Conservation (phyloP, 129 eudicot genomes). For the Scalesia atractyloides region DNA sequence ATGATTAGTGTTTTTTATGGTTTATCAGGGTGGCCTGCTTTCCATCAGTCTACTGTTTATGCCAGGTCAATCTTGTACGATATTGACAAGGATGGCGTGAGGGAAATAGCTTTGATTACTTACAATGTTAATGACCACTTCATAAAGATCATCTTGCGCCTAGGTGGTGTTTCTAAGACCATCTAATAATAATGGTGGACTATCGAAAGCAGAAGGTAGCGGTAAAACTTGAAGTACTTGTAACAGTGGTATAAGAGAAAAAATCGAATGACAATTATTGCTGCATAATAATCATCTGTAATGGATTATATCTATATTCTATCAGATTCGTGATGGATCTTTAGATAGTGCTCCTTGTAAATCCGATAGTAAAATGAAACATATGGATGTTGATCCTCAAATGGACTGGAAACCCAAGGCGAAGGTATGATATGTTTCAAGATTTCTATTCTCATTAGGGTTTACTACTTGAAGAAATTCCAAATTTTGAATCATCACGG, state of each 20-base stretch:
- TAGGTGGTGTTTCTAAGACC: too few relatives aligned
- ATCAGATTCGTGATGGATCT: too few relatives aligned
- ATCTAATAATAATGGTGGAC: too few relatives aligned
- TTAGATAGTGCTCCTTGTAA: not conserved
- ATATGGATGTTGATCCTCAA: not conserved
- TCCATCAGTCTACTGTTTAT: slow-evolving; percentile 96
- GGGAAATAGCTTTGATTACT: slow-evolving; percentile 97
- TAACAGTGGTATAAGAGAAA: too few relatives aligned
- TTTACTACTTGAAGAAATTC: not conserved
- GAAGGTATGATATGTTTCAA: not conserved
- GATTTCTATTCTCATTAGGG: not conserved
- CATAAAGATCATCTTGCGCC: too few relatives aligned
- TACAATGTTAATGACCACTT: too few relatives aligned
- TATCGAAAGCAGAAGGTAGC: too few relatives aligned
- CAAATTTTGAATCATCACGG: not conserved
- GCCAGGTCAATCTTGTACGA: slow-evolving; percentile 95
- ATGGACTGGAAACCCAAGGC: too few relatives aligned
- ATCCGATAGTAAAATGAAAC: not conserved
- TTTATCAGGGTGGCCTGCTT: slow-evolving; percentile 98
- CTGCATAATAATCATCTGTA: too few relatives aligned
- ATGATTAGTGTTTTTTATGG: slow-evolving; percentile 9
- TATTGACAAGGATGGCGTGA: slow-evolving; percentile 98
- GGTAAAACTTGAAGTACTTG: too few relatives aligned
- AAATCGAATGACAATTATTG: too few relatives aligned
- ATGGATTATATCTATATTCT: too few relatives aligned